Base-by-base conservation (phyloP, 192 early-diverging fungal species). In the Entophlyctis luteolus region DNA sequence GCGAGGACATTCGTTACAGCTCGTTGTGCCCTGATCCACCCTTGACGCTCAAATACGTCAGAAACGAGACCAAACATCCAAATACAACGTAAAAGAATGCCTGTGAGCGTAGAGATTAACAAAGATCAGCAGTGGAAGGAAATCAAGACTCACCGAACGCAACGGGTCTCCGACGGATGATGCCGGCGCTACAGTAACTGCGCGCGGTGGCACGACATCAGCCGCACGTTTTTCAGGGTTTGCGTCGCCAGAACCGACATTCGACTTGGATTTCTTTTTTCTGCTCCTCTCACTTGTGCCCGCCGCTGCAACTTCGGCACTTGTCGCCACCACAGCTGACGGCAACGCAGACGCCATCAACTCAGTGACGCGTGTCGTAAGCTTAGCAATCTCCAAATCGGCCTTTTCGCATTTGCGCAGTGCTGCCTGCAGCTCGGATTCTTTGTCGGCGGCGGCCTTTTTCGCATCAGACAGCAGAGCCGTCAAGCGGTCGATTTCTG, bases 41-140 rank as follows among this genome's bases (percentile, higher is more conserved):
- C n/a, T n/a, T n/a, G n/a, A n/a, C n/a, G n/a, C n/a, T n/a, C 12
- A 53, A 16, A 55, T 60, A 47, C 18, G 52, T 66, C 18, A 22
- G 29, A 48, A 48, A 66, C 8, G 59, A 62, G 12, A 62, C 28
- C 12, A 28, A 8, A 16, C n/a, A 52, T 53, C 39, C 55, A 33
- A 56, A 56, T 4, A 50, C 59, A 10, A 62, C 45, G 29, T 62
- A 50, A 62, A 56, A 56, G 12, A 56, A n/a, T n/a, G n/a, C n/a
- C n/a, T n/a, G n/a, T n/a, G n/a, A n/a, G n/a, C n/a, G n/a, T n/a
- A n/a, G n/a, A n/a, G n/a, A n/a, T n/a, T n/a, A n/a, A n/a, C n/a
- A n/a, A n/a, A n/a, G n/a, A n/a, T n/a, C n/a, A n/a, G n/a, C n/a
- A n/a, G 42, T n/a, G 10, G 42, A 12, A n/a, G 42, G 10, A n/a